Evolutionary conservation across 176 grass and related monocot species (phyloP).

Genomic region (Phoenix roebelenii): DNA sequence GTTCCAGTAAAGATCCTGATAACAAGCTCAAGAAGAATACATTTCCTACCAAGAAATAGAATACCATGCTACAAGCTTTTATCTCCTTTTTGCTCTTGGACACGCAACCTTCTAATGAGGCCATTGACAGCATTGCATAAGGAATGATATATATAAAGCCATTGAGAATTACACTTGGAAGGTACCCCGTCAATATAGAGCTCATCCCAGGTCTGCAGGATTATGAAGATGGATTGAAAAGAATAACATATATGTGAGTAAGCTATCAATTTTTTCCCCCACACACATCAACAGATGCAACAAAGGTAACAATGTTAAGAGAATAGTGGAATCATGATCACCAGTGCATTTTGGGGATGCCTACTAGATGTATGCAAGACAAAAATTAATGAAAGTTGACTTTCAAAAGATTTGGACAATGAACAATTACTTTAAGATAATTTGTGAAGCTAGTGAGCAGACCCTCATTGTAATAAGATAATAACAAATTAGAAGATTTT

Average conservation of each 20-base stretch:
- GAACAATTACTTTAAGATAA: too few relatives aligned
- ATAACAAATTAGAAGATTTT: too few relatives aligned
- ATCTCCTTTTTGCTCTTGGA: conserved; percentile 65
- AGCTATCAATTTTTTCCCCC: too few relatives aligned
- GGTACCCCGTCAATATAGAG: conserved; percentile 65
- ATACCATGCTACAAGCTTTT: conserved; percentile 79
- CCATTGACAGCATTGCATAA: conserved; percentile 60
- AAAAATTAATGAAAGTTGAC: too few relatives aligned
- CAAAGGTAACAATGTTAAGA: conserved; percentile 3
- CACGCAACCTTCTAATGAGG: conserved; percentile 58
- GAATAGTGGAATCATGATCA: too few relatives aligned
- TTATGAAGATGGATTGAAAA: not conserved
- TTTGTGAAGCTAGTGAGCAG: too few relatives aligned
- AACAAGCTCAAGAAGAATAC: conserved; percentile 81
- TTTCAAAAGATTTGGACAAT: too few relatives aligned
- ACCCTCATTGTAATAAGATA: too few relatives aligned
- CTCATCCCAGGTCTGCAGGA: conserved; percentile 70
- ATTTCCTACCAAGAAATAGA: conserved; percentile 93
- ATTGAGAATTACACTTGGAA: conserved; percentile 80
- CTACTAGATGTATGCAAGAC: too few relatives aligned
- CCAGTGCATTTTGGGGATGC: too few relatives aligned
- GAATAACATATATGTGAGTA: not conserved
- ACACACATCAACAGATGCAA: too few relatives aligned
- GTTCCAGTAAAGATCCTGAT: conserved; percentile 67
- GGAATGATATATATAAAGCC: conserved; percentile 82